Evolutionary conservation across 257 asterid species (phyloP).

Genomic region (Forsythia viridissima): DNA sequence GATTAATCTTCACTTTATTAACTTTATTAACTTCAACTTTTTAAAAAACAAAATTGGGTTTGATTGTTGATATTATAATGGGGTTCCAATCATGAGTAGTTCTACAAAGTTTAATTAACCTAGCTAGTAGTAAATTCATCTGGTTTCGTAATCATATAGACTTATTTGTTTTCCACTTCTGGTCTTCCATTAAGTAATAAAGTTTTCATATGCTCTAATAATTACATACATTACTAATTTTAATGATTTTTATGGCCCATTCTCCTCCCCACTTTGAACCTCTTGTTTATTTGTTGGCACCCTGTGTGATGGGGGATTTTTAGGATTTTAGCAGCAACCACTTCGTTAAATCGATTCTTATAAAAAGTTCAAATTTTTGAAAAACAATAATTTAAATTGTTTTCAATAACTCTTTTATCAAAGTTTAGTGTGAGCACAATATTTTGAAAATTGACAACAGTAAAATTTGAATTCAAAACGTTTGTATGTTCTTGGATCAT

Average conservation of each 20-base stretch:
- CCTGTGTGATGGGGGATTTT: not conserved
- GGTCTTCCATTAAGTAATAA: not conserved
- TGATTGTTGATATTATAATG: not conserved
- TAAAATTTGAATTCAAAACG: too few relatives aligned
- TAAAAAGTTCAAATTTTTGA: not conserved
- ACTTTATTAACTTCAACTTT: not conserved
- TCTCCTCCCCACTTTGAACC: not conserved
- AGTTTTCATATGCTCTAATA: slow-evolving; percentile 19
- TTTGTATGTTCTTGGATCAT: too few relatives aligned
- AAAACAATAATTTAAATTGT: too few relatives aligned
- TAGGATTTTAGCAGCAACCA: not conserved
- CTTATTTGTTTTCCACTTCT: not conserved
- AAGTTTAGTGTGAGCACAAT: not conserved
- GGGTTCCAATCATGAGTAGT: not conserved
- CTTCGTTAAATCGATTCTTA: too few relatives aligned
- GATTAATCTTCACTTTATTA: not conserved
- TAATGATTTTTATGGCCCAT: not conserved
- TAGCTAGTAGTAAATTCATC: not conserved
- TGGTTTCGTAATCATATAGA: not conserved
- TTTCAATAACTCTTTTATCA: too few relatives aligned
- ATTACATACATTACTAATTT: not conserved
- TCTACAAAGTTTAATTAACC: not conserved
- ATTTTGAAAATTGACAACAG: not conserved
- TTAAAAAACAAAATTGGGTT: too few relatives aligned
- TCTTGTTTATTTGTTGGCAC: not conserved